phyloP scores from a whole-genome alignment of 495 filamentous ascomycete species.

The Aspergillus conjunctus region DNA sequence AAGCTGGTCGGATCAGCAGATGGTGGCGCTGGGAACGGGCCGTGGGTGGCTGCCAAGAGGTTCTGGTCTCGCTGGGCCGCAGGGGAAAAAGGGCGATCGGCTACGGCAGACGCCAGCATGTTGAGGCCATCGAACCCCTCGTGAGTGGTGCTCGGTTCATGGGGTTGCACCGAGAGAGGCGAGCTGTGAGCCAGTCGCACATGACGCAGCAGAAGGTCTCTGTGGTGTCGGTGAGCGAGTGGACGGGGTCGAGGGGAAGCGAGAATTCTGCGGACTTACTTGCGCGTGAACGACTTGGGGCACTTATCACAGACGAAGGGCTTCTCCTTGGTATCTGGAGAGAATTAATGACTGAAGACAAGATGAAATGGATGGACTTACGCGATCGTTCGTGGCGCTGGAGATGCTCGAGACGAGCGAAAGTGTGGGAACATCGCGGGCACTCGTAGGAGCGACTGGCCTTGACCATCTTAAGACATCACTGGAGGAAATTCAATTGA shows the following conservation, averaged over 20 bases:
- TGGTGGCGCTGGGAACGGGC: conserved; percentile 6
- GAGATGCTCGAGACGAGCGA: conserved; percentile 47
- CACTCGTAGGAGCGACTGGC: conserved; percentile 39
- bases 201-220: conserved; percentile 43
- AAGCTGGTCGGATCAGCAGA: conserved; percentile 30
- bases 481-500: neutral
- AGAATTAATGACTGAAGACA: conserved; percentile 19
- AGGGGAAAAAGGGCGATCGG: conserved; percentile 22
- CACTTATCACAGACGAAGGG: conserved; percentile 42
- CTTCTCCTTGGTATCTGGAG: conserved; percentile 48
- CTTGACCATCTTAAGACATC: conserved; percentile 24
- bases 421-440: conserved; percentile 38
- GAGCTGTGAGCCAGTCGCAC: conserved; percentile 38
- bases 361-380: conserved; percentile 23
- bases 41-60: conserved; percentile 19
- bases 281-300: conserved; percentile 46
- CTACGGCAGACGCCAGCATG: conserved; percentile 39
- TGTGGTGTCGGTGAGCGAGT: conserved; percentile 13
- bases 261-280: conserved; percentile 28
- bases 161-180: conserved; percentile 21
- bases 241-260: neutral
- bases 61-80: conserved; percentile 2
- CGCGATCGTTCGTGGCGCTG: conserved; percentile 50
- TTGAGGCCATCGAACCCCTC: conserved; percentile 35
- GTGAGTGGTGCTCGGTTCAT: conserved; percentile 22